Conservation (phyloP, 257 asterid species). For the Solanum lignicaule region DNA sequence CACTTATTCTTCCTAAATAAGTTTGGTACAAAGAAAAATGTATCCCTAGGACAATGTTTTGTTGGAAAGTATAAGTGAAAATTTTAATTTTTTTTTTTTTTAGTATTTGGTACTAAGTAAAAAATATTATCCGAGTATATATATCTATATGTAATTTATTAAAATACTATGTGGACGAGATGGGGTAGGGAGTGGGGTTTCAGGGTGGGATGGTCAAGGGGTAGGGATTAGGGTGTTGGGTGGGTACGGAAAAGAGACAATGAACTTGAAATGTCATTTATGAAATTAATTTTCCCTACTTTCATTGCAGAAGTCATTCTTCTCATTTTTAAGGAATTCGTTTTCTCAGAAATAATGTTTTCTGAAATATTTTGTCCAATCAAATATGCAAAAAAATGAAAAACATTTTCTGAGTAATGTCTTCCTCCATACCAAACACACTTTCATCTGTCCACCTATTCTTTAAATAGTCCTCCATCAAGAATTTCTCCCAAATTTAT, state of each 20-base stretch:
- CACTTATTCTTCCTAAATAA: not conserved
- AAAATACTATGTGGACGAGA: not conserved
- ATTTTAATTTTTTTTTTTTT: too few relatives aligned
- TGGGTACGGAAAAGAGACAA: not conserved
- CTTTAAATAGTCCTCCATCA: not conserved
- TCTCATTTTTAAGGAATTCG: not conserved
- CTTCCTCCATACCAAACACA: too few relatives aligned
- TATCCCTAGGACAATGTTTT: not conserved
- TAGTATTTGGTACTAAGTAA: not conserved
- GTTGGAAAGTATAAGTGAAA: not conserved
- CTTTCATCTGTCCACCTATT: not conserved
- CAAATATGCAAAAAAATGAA: too few relatives aligned
- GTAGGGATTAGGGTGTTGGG: not conserved
- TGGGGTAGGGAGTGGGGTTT: not conserved
- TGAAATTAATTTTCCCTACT: too few relatives aligned
- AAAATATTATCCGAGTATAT: too few relatives aligned
- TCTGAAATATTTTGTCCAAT: not conserved
- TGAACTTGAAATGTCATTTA: not conserved
- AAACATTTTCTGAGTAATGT: too few relatives aligned
- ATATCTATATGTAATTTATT: too few relatives aligned
- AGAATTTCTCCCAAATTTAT: not conserved
- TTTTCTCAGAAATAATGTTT: too few relatives aligned
- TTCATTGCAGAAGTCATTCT: too few relatives aligned
- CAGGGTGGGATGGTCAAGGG: not conserved
- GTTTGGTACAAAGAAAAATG: not conserved